phyloP scores from a whole-genome alignment of 352 stramenopile genomes.

The Globisporangium abappressorium region DNA sequence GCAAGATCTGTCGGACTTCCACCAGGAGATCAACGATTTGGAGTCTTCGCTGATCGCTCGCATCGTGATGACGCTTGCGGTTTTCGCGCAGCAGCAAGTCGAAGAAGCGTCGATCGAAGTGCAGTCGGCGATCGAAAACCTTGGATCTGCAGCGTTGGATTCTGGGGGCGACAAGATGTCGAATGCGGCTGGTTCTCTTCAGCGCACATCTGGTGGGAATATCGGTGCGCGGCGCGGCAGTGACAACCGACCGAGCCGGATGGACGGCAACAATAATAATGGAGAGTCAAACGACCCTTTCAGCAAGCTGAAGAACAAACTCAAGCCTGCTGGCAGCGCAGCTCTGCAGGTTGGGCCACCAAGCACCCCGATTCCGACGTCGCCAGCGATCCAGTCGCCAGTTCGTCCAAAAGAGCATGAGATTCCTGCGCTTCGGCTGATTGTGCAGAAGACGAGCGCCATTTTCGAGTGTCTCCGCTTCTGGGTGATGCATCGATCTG shows the following conservation, averaged over 20 bases:
- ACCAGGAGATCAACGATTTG: slow-evolving; percentile 64
- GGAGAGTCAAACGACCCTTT: slow-evolving; percentile 46
- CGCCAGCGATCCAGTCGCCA: slow-evolving; percentile 36
- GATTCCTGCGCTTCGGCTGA: slow-evolving; percentile 65
- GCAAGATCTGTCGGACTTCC: slow-evolving; percentile 76
- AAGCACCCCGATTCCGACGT: slow-evolving; percentile 18
- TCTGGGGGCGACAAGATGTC: slow-evolving; percentile 24
- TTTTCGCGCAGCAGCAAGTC: slow-evolving; percentile 85
- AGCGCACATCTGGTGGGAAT: slow-evolving; percentile 21
- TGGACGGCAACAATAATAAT: slow-evolving; percentile 26
- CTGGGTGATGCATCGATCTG: slow-evolving; percentile 78
- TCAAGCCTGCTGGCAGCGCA: slow-evolving; percentile 29
- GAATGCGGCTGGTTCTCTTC: slow-evolving; percentile 18
- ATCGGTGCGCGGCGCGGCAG: slow-evolving; percentile 36
- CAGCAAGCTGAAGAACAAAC: slow-evolving; percentile 75
- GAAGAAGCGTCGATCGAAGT: slow-evolving; percentile 87
- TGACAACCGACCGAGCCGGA: slow-evolving; percentile 45
- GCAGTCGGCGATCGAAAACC: slow-evolving; percentile 68
- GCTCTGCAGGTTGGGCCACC: slow-evolving; percentile 1
- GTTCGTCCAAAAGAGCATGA: slow-evolving; percentile 47
- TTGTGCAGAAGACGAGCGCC: slow-evolving; percentile 79
- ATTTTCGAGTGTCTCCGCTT: slow-evolving; percentile 87
- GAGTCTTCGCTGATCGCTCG: slow-evolving; percentile 66
- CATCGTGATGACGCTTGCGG: slow-evolving; percentile 86
- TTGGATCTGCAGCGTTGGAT: slow-evolving; percentile 12